These are phyloP conservation scores for Elsinoe necatrix DNA, from an alignment of 2,329 filamentous ascomycete genomes.

Conservation along the genomic window DNA sequence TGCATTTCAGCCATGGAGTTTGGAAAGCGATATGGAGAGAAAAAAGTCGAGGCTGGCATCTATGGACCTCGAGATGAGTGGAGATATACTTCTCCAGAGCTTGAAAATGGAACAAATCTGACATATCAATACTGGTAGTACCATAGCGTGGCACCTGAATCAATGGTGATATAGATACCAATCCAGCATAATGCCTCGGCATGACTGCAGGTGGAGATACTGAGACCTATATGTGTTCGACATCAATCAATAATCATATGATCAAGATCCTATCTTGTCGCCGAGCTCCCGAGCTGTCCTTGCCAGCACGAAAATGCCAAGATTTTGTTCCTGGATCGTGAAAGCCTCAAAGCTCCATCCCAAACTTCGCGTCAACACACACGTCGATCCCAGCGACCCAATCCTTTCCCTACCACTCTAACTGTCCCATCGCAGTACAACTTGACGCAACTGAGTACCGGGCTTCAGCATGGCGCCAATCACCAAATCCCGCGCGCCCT, in stretches of 20 bases:
- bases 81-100: not conserved
- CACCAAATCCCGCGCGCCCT: not conserved
- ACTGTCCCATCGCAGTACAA: no score
- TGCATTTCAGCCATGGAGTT: conserved; percentile 15
- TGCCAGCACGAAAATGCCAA: not conserved
- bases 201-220: no score
- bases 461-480: conserved; percentile 1
- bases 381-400: not conserved
- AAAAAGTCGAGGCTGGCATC: not conserved
- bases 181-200: no score
- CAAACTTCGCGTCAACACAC: conserved; percentile 8
- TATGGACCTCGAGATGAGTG: not conserved
- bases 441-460: no score
- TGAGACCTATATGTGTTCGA: no score
- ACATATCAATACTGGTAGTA: no score
- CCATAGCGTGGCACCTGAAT: no score
- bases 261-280: not conserved
- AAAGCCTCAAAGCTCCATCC: conserved; percentile 6
- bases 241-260: no score
- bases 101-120: conserved; percentile 5
- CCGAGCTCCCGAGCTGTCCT: no score
- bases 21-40: conserved; percentile 3
- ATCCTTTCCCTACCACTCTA: not conserved
- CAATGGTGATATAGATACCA: no score
- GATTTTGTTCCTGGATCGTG: not conserved